Evolutionary conservation across 1,284 basidiomycete genomes (phyloP).

Genomic region (Leucoagaricus sp.): DNA sequence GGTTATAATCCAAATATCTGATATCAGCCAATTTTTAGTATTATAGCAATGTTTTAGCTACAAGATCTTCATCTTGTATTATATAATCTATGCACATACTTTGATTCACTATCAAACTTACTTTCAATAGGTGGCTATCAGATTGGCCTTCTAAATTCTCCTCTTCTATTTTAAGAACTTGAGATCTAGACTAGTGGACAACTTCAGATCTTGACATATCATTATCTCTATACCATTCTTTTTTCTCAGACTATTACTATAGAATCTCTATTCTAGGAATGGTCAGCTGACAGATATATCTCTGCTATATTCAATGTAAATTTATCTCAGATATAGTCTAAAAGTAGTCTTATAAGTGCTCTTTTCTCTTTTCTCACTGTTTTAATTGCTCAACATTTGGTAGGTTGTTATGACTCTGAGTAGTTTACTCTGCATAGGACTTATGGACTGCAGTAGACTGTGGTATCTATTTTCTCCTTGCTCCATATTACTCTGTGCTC

Average conservation of each 20-base stretch:
- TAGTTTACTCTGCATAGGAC: too few species aligned
- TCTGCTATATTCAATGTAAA: background rate
- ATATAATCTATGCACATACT: background rate
- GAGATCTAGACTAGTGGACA: background rate
- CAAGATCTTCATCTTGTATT: background rate
- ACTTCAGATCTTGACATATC: background rate
- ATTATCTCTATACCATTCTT: background rate
- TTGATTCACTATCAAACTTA: background rate
- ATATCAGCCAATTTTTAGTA: background rate
- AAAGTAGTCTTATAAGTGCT: background rate
- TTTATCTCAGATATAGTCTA: background rate
- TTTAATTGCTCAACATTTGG: background rate
- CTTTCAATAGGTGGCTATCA: background rate
- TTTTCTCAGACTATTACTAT: background rate
- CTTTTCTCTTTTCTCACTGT: background rate
- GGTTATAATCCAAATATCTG: background rate
- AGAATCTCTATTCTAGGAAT: background rate
- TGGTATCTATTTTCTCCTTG: too few species aligned
- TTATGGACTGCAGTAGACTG: too few species aligned
- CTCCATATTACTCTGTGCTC: too few species aligned
- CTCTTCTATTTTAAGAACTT: background rate
- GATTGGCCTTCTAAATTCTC: background rate
- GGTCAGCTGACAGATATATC: background rate
- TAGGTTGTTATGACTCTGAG: too few species aligned
- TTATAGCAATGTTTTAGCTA: background rate